These are phyloP conservation scores for Metschnikowia drakensbergensis DNA, from an alignment of 805 yeast species.

Conservation along the genomic window DNA sequence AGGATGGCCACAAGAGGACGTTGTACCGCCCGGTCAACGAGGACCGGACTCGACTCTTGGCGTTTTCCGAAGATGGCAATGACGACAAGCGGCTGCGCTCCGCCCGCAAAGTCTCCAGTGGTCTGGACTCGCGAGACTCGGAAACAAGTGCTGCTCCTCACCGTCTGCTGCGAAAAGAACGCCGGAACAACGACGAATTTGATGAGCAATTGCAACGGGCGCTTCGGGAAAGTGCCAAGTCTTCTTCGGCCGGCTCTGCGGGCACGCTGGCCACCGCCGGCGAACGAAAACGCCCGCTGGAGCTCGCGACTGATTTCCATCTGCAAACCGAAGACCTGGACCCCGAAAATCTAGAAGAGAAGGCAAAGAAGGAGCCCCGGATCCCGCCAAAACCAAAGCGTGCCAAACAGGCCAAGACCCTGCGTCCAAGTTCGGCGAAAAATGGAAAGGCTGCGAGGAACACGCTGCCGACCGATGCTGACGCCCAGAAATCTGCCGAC, in stretches of 20 bases:
- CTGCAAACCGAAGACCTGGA: constrained; percentile 5
- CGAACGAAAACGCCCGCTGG: constrained; percentile 21
- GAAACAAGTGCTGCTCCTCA: constrained; percentile 17
- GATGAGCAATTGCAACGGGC: constrained; percentile 47
- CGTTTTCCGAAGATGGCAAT: not conserved
- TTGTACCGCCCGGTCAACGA: constrained; percentile 42
- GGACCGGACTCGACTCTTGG: constrained; percentile 30
- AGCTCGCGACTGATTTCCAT: constrained; percentile 4
- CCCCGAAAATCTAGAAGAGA: constrained; percentile 4
- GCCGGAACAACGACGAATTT: constrained; percentile 34
- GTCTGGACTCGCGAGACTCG: constrained; percentile 2
- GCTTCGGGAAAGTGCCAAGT: constrained; percentile 54
- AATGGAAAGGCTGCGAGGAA: not conserved
- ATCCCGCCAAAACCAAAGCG: constrained; percentile 6
- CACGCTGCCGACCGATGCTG: not conserved
- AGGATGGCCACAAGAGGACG: constrained; percentile 24
- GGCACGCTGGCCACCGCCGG: constrained; percentile 4
- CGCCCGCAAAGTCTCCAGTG: constrained; percentile 5
- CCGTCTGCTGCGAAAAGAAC: constrained; percentile 27
- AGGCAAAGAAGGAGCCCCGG: constrained; percentile 11
- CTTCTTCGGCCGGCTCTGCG: constrained; percentile 26
- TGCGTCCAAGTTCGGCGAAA: constrained; percentile 4
- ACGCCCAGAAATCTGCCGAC: constrained; percentile 1
- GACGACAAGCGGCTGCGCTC: constrained; percentile 6
- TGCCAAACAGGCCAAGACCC: not conserved